These are phyloP conservation scores for Nepenthes gracilis DNA, from an alignment of 148 eudicot genomes.

Conservation along the genomic window DNA sequence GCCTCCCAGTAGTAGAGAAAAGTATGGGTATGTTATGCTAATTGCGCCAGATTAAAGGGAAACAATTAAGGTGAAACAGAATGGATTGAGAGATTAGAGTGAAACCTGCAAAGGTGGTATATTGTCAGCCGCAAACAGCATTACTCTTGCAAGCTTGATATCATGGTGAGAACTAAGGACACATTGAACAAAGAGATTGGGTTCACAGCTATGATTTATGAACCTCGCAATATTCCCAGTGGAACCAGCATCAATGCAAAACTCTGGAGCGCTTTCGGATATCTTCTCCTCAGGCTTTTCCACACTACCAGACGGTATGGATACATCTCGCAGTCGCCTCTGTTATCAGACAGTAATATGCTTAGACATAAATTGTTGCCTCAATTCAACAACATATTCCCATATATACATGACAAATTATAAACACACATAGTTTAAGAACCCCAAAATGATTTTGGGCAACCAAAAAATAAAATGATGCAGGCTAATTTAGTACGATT, in stretches of 20 bases:
- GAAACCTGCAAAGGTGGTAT: slow-evolving; percentile 43
- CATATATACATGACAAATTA: too few relatives aligned
- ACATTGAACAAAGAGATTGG: slow-evolving; percentile 49
- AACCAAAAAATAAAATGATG: too few relatives aligned
- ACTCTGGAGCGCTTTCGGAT: slow-evolving; percentile 25
- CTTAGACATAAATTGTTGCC: background rate
- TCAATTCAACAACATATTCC: too few relatives aligned
- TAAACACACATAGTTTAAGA: too few relatives aligned
- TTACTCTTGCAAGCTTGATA: slow-evolving; percentile 33
- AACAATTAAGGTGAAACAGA: too few relatives aligned
- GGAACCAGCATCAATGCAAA: slow-evolving; percentile 41
- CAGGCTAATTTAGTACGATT: too few relatives aligned
- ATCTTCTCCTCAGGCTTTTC: slow-evolving; percentile 25
- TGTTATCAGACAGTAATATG: slow-evolving; percentile 4
- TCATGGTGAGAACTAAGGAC: slow-evolving; percentile 41
- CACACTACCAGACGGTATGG: slow-evolving; percentile 13
- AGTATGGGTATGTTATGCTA: too few relatives aligned
- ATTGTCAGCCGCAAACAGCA: slow-evolving; percentile 45
- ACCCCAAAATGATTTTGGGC: too few relatives aligned
- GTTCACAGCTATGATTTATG: slow-evolving; percentile 54
- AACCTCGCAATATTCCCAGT: slow-evolving; percentile 41
- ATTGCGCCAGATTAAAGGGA: too few relatives aligned
- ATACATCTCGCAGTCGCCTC: slow-evolving; percentile 38
- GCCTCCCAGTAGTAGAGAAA: too few relatives aligned
- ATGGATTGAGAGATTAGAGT: too few relatives aligned